Evolutionary conservation across 148 eudicot species (phyloP).

Genomic region (Nepenthes mirabilis): DNA sequence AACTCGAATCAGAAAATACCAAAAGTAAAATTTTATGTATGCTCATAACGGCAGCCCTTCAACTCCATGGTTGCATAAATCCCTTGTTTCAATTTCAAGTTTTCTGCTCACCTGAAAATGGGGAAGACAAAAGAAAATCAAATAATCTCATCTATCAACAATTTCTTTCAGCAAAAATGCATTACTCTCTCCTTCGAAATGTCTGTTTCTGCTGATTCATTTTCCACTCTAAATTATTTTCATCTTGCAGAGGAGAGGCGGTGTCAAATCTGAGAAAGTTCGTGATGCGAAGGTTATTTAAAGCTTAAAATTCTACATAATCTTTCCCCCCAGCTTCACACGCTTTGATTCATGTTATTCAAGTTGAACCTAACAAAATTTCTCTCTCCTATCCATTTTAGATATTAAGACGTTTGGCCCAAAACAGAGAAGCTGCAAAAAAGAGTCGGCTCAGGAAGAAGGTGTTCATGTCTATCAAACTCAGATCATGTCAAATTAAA

Average conservation of each 20-base stretch:
- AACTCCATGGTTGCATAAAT: no score
- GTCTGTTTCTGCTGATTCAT: no score
- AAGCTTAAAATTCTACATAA: background rate
- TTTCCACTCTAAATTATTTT: background rate
- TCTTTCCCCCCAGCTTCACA: background rate
- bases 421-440: conserved; percentile 94
- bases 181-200: no score
- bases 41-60: no score
- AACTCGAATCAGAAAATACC: conserved; percentile 2
- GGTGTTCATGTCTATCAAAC: background rate
- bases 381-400: conserved; percentile 8
- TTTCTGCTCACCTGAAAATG: conserved; percentile 17
- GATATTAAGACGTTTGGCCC: conserved; percentile 92
- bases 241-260: conserved; percentile 47
- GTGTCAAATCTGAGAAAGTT: conserved; percentile 56
- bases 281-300: conserved; percentile 71
- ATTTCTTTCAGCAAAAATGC: background rate
- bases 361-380: background rate
- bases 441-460: conserved; percentile 58
- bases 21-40: no score
- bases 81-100: background rate
- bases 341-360: background rate
- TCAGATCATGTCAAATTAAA: no score
- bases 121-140: conserved; percentile 9
- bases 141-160: background rate